Evolutionary conservation across 2,329 filamentous ascomycete genomes (phyloP).

Genomic region (Alternaria viburni): DNA sequence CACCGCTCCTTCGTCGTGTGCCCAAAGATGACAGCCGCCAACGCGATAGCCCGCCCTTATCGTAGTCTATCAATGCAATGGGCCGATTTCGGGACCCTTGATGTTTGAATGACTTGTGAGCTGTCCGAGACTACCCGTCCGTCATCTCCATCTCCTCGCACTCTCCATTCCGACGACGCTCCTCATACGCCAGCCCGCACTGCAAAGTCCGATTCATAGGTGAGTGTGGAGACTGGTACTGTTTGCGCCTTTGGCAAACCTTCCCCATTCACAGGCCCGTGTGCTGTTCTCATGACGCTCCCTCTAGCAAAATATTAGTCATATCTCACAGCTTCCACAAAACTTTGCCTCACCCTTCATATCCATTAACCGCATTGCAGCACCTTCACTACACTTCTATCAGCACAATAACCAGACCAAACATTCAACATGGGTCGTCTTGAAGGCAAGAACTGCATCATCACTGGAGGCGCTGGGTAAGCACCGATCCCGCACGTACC

Average conservation of each 20-base stretch:
- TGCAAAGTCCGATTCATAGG: conserved; percentile 7
- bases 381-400: not conserved
- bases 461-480: conserved; percentile 87
- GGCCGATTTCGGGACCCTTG: conserved; percentile 41
- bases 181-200: conserved; percentile 5
- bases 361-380: conserved; percentile 18
- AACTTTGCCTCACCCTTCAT: conserved; percentile 19
- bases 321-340: conserved; percentile 33
- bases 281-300: conserved; percentile 22
- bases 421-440: conserved; percentile 58
- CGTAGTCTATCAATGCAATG: conserved; percentile 32
- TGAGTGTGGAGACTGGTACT: conserved; percentile 11
- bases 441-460: conserved; percentile 71
- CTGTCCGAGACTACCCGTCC: conserved; percentile 22
- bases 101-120: conserved; percentile 6
- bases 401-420: conserved; percentile 7
- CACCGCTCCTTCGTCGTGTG: conserved; percentile 17
- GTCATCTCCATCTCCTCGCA: conserved; percentile 5
- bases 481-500: conserved; percentile 37
- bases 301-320: conserved; percentile 38
- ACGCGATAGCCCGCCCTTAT: conserved; percentile 32
- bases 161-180: not conserved
- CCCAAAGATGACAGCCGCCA: conserved; percentile 15
- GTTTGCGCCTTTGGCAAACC: conserved; percentile 16
- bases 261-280: conserved; percentile 16